Conservation (phyloP, 371 early-diverging fungal species). For the Circinella minor region DNA sequence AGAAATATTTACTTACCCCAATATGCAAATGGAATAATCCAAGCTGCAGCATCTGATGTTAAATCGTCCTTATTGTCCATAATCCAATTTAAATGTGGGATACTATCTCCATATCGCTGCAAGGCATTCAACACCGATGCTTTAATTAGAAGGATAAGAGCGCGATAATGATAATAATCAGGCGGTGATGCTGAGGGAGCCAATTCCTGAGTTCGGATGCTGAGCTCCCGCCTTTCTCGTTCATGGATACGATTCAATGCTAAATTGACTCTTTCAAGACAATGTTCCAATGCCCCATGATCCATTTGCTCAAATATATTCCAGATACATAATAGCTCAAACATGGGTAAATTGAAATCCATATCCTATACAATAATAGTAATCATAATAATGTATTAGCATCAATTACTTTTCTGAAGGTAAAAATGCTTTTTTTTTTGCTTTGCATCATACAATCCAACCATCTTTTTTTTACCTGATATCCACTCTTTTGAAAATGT, state of each 20-base stretch:
- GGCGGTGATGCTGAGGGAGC: constrained; percentile 48
- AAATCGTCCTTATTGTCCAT: constrained; percentile 51
- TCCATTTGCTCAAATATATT: constrained; percentile 65
- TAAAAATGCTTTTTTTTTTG: neutral
- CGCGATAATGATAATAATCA: constrained; percentile 52
- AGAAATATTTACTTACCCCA: constrained; percentile 50
- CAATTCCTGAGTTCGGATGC: constrained; percentile 43
- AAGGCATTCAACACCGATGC: constrained; percentile 49
- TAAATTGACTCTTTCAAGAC: constrained; percentile 41
- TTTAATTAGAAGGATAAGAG: constrained; percentile 43
- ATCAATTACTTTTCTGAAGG: no score
- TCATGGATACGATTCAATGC: constrained; percentile 51
- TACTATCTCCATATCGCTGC: constrained; percentile 38
- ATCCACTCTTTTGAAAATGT: constrained; percentile 56
- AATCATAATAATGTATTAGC: no score
- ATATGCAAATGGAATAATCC: constrained; percentile 67
- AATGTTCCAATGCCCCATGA: constrained; percentile 37
- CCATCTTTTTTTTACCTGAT: constrained; percentile 26
- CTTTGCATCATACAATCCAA: no score
- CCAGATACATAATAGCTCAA: constrained; percentile 63
- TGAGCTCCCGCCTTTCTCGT: constrained; percentile 49
- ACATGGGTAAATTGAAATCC: constrained; percentile 54
- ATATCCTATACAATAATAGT: constrained; percentile 32
- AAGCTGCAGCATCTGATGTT: constrained; percentile 25
- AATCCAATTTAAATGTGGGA: constrained; percentile 63